A percentile compares a stretch with the other conserved stretches of the same genome.
Evolutionary conservation across 495 filamentous ascomycete genomes (phyloP).

Genomic region (Paragyromitra xinjiangensis): DNA sequence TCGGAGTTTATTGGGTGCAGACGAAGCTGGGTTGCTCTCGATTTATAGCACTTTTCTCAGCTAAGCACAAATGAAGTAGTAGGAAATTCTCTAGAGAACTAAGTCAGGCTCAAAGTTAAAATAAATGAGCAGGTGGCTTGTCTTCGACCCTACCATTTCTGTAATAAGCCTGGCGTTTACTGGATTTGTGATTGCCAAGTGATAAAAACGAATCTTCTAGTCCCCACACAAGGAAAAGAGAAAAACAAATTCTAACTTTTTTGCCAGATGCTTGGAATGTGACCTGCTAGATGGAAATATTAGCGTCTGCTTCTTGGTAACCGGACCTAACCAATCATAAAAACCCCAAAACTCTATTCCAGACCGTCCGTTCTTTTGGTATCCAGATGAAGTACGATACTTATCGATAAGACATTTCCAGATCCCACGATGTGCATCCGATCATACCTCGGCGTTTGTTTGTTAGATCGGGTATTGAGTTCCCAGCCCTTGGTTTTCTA

Average conservation of each 20-base stretch:
- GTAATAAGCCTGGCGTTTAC: neutral
- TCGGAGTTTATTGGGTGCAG: too few species aligned
- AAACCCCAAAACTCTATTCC: neutral
- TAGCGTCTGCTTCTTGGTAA: neutral
- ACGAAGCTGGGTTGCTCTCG: neutral
- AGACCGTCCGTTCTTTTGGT: neutral
- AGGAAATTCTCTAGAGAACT: neutral
- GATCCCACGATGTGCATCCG: slow-evolving; percentile 19
- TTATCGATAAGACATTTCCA: slow-evolving; percentile 6
- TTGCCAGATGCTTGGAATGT: neutral
- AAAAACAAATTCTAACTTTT: neutral
- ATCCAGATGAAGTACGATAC: neutral
- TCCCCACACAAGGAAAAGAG: neutral
- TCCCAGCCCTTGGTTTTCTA: neutral
- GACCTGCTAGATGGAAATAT: neutral
- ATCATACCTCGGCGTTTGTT: slow-evolving; percentile 10
- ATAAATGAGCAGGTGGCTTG: neutral
- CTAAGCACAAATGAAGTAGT: too few species aligned
- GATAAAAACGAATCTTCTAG: neutral
- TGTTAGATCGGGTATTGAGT: neutral
- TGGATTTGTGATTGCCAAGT: neutral
- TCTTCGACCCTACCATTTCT: neutral
- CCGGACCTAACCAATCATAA: neutral
- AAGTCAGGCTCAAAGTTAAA: neutral
- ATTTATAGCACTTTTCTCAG: neutral